Conservation (phyloP, 805 yeast species). For the Candida odintsovae region DNA sequence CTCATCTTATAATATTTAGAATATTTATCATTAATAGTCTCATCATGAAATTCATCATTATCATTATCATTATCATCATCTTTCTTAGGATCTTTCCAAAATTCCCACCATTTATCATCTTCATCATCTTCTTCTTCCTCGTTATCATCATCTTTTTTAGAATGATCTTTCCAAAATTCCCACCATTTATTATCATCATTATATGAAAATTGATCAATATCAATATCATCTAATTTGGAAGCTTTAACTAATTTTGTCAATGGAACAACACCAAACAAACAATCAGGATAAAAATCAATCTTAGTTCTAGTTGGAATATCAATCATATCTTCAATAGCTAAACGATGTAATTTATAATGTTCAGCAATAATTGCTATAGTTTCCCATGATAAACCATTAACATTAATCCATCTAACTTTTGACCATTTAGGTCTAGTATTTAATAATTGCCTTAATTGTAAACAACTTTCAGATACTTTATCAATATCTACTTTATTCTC, state of each 20-base stretch:
- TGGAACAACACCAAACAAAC: conserved; percentile 51
- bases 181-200: not conserved
- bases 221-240: not conserved
- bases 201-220: not conserved
- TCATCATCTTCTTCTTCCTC: not conserved
- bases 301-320: conserved; percentile 59
- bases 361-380: conserved; percentile 43
- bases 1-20: conserved; percentile 24
- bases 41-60: not conserved
- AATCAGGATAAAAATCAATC: conserved; percentile 45
- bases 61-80: not conserved
- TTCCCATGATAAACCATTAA: conserved; percentile 59
- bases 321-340: conserved; percentile 57
- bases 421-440: conserved; percentile 39
- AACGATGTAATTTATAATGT: conserved; percentile 42
- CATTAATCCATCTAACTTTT: conserved; percentile 49
- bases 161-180: not conserved
- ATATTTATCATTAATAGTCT: conserved; percentile 13
- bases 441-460: conserved; percentile 26
- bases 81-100: not conserved
- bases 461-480: conserved; percentile 10
- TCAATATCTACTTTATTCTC: conserved; percentile 2
- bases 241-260: conserved; percentile 38
- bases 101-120: not conserved
- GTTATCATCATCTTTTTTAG: not conserved